phyloP scores from a whole-genome alignment of 2,329 filamentous ascomycete species.

The Arthrobotrys sphaeroides region DNA sequence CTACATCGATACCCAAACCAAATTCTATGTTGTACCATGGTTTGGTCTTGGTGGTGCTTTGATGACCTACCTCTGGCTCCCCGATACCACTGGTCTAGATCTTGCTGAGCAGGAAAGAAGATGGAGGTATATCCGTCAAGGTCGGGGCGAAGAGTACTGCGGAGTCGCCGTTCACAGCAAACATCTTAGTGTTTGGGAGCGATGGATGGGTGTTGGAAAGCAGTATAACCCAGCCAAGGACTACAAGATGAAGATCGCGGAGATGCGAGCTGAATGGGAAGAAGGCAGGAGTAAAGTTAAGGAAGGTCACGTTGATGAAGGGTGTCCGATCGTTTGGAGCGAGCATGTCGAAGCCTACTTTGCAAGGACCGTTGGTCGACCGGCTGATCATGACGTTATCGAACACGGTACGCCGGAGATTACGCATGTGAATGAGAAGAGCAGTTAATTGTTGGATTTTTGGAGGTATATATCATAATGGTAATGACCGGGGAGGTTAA shows the following conservation, averaged over 20 bases:
- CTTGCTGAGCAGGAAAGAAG: conserved; percentile 96
- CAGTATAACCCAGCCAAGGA: conserved; percentile 83
- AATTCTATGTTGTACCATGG: conserved; percentile 94
- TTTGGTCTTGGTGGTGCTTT: conserved; percentile 89
- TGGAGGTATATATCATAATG: too few relatives aligned
- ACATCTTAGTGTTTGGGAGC: conserved; percentile 90
- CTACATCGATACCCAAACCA: conserved; percentile 85
- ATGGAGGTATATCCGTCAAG: conserved; percentile 85
- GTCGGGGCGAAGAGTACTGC: conserved; percentile 83
- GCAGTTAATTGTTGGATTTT: not conserved
- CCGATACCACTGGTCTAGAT: conserved; percentile 96
- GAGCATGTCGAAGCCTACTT: conserved; percentile 45
- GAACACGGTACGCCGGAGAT: conserved; percentile 14
- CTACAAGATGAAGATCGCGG: conserved; percentile 82
- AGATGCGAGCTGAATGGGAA: conserved; percentile 75
- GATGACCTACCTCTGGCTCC: conserved; percentile 84
- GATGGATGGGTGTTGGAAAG: conserved; percentile 79
- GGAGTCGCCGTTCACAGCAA: conserved; percentile 89
- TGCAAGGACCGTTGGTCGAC: not conserved
- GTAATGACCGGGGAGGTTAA: not conserved
- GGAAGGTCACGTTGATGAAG: conserved; percentile 24
- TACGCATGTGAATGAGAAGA: conserved; percentile 19
- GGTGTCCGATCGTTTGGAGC: conserved; percentile 24
- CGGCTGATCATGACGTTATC: not conserved
- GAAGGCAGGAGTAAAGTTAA: conserved; percentile 31